phyloP scores from a whole-genome alignment of 179 eudicot species.

The Sideroxylon spinosum region DNA sequence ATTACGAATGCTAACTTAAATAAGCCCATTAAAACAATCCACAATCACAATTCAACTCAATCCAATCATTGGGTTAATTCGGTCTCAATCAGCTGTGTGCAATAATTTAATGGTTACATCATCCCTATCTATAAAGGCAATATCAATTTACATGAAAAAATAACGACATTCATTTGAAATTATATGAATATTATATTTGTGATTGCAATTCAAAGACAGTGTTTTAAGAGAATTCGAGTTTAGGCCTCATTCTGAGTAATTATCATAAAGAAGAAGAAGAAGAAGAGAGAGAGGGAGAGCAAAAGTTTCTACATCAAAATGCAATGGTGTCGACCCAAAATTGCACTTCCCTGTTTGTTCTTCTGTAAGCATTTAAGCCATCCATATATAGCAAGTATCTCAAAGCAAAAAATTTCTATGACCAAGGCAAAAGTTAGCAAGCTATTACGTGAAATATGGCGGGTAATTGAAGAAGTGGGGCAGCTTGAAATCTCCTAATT shows the following conservation, averaged over 20 bases:
- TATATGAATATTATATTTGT: background rate
- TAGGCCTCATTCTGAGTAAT: background rate
- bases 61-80: background rate
- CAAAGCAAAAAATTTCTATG: background rate
- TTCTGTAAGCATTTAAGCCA: too few relatives aligned
- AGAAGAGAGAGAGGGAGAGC: background rate
- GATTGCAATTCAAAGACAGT: background rate
- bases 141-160: background rate
- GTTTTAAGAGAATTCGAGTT: background rate
- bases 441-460: constrained; percentile 93
- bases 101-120: background rate
- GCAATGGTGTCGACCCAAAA: background rate
- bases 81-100: background rate
- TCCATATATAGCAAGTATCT: background rate
- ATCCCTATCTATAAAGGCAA: background rate
- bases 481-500: constrained; percentile 80
- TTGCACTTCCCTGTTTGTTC: background rate
- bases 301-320: background rate
- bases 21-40: background rate
- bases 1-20: background rate
- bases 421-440: constrained; percentile 11
- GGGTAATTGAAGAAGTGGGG: constrained; percentile 93
- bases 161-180: background rate
- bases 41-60: background rate
- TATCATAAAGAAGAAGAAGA: background rate